These are phyloP conservation scores for Phytopythium montanum DNA, from an alignment of 352 stramenopile genomes.

Conservation along the genomic window DNA sequence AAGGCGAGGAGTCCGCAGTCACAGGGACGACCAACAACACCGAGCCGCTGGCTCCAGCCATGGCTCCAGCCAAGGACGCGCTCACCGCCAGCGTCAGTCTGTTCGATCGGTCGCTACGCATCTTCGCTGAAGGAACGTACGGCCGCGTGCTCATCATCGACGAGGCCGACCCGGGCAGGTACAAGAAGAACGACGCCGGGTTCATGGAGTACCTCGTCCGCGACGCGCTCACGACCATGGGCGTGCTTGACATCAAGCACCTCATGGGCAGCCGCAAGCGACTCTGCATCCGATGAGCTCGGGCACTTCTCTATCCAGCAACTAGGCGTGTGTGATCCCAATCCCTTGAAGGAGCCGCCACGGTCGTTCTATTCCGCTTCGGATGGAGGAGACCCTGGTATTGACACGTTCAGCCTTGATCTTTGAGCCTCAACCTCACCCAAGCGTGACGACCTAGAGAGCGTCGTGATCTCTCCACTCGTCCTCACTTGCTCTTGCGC, in stretches of 20 bases:
- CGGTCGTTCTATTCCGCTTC: too few relatives aligned
- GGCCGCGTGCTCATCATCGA: slow-evolving; percentile 27
- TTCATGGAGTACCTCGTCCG: slow-evolving; percentile 22
- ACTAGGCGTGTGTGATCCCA: too few relatives aligned
- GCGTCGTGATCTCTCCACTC: too few relatives aligned
- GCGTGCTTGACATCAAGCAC: slow-evolving; percentile 33
- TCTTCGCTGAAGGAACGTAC: slow-evolving; percentile 12
- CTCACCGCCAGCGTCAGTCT: slow-evolving; percentile 20
- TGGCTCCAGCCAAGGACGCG: not conserved
- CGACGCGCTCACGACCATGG: slow-evolving; percentile 24
- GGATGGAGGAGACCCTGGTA: too few relatives aligned
- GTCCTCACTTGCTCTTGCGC: too few relatives aligned
- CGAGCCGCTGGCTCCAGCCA: not conserved
- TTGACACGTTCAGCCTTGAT: too few relatives aligned
- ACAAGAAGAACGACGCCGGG: slow-evolving; percentile 15
- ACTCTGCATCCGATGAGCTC: slow-evolving; percentile 18
- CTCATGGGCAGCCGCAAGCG: slow-evolving; percentile 41
- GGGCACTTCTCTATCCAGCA: too few relatives aligned
- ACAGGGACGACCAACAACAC: not conserved
- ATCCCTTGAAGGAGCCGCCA: too few relatives aligned
- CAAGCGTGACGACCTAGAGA: too few relatives aligned
- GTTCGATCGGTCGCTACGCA: slow-evolving; percentile 18
- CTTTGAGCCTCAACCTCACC: too few relatives aligned
- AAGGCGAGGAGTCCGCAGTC: not conserved
- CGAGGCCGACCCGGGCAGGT: slow-evolving; percentile 10